Base-by-base conservation (phyloP, 805 yeast species). In the Monosporozyma aerobia region DNA sequence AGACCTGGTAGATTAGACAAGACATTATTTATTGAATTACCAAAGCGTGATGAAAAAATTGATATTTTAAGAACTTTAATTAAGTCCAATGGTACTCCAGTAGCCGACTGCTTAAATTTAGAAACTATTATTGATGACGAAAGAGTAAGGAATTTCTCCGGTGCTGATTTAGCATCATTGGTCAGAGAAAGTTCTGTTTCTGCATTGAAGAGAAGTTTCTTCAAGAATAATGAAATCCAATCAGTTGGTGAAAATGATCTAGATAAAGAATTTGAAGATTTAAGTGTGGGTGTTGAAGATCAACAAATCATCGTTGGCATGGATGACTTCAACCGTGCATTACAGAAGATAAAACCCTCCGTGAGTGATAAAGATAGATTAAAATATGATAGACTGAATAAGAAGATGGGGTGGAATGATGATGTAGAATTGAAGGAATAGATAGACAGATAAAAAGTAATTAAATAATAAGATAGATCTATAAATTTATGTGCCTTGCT, bases 1-100 rank as follows among this genome's bases (percentile, higher is more conserved):
- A 80, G 99, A 65, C 98, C 98, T 0, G 99, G 98, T 5, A 80
- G 99, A 69, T 76, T 92, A 61, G 98, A 94, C 65, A 94, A 92
- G 69, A 88, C 96, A 2, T 73, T 92, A 46, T 92, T 84, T 68
- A 92, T 92, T 29, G 97, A 92, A 65, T 75, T 92, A 50, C 99
- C 99, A 3, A 79, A 80, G 6, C 79, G 81, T 0, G 75, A 72
- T 2, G 99, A 94, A 67, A 77, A 97, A 56, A 70, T 77, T 3
- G 97, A 90, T 57, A 94, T 92, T 54, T 74, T 92, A 64, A 77
- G 76, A 55, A 90, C 98, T 0, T 79, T 90, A 32, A 79, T 90
- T 3, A 75, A 74, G 50, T 74, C 83, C 2, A 86, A 84, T 62
- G 79, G 81, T 23, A 85, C 97, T 0, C 99, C 99, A 5, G 58